Percentiles rank a stretch among this genome's conserved stretches.
Conservation (phyloP, 2,329 filamentous ascomycete species). For the Clarireedia hainanense region DNA sequence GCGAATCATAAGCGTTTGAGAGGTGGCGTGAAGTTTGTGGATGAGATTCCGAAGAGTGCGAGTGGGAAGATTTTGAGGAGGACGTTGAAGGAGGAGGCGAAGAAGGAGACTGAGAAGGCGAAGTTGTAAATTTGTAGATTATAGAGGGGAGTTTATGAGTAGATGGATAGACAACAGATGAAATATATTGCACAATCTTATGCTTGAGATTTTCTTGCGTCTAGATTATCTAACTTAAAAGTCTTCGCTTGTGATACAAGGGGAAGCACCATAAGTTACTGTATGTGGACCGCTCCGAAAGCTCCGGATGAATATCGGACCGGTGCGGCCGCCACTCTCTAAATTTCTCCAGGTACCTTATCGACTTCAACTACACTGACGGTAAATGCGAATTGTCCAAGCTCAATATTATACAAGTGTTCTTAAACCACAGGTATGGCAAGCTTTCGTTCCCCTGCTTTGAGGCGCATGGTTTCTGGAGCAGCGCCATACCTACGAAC, state of each 20-base stretch:
- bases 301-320: too few species aligned
- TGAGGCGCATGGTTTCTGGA: conserved; percentile 36
- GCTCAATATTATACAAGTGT: not conserved
- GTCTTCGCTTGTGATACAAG: too few species aligned
- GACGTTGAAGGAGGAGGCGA: conserved; percentile 35
- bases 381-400: not conserved
- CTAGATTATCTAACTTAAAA: too few species aligned
- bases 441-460: conserved; percentile 38
- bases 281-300: too few species aligned
- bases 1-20: conserved; percentile 60
- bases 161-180: not conserved
- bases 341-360: not conserved
- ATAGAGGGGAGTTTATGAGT: not conserved
- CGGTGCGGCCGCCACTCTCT: too few species aligned
- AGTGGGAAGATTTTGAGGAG: conserved; percentile 44
- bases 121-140: conserved; percentile 9
- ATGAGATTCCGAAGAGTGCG: conserved; percentile 62
- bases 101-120: conserved; percentile 12
- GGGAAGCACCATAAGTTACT: too few species aligned
- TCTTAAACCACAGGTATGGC: conserved; percentile 35
- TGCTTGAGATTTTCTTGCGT: too few species aligned
- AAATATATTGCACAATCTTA: too few species aligned
- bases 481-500: conserved; percentile 26
- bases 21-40: conserved; percentile 58
- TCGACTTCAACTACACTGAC: not conserved